Evolutionary conservation across 305 asterid species (phyloP), one percentile per base, ranked within the genome.

Genomic region (Fraxinus xanthoxyloides): DNA sequence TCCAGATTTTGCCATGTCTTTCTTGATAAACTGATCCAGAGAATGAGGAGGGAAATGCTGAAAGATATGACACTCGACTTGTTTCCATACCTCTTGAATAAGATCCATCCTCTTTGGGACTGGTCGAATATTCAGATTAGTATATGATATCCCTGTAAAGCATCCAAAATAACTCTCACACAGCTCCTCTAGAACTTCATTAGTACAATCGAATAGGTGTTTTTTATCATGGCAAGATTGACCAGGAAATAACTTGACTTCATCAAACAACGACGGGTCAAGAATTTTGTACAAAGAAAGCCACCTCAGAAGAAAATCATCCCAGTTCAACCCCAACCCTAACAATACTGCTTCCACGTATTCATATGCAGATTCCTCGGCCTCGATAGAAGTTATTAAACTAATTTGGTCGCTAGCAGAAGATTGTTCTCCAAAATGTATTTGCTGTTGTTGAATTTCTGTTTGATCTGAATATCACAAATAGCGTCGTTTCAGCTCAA

Each of bases 271-370:
- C 35, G 88, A 77, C 1, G 89, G 79, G 76, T 91, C 92, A 24
- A 91, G 91, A 84, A 91, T 82, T 79, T 88, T 85, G 56, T 83
- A 82, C 2, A 80, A 85, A 59, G 90, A 88, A 81, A 89, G 85
- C 94, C 92, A 91, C 84, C 90, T 85, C 23, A 36, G 34, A 40
- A 87, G 84, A 87, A 82, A 89, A 28, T 91, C 94, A 81, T 89
- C 90, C 94, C 94, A 91, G 82, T 82, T 85, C 81, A 91, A 83
- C 40, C 84, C 94, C 19, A 92, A 91, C 76, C 92, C 92, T 7
- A 91, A 87, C 63, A 91, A 83, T 67, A 91, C 90, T 0, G 94
- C 94, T 86, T 91, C 94, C 7, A 91, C 91, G 9, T 91, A 91
- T 54, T 91, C 94, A 75, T 89, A 91, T 10, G 89, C 89, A 61